Percentiles rank a stretch among this genome's conserved stretches.
Conservation (phyloP, 1,284 basidiomycete genomes). For the Amylostereum areolatum region DNA sequence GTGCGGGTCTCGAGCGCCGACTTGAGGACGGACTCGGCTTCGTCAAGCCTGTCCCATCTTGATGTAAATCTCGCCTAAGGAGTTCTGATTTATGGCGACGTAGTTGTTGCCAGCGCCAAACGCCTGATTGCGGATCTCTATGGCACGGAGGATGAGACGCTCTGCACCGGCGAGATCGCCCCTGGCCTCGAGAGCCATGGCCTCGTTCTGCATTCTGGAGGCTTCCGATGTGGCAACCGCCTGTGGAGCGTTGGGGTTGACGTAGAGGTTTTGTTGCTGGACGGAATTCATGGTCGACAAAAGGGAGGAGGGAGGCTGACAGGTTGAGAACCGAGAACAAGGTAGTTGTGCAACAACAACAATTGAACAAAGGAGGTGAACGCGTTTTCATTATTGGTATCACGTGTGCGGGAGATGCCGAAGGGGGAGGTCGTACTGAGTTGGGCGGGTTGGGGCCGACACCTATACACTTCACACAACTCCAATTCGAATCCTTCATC, state of each 20-base stretch:
- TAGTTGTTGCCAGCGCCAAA: slow-evolving; percentile 13
- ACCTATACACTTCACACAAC: not conserved
- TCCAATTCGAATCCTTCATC: not conserved
- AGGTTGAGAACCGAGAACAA: not conserved
- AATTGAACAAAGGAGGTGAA: too few relatives aligned
- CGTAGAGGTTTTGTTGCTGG: slow-evolving; percentile 1
- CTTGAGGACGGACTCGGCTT: slow-evolving; percentile 25
- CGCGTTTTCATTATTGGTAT: not conserved
- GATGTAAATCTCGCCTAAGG: slow-evolving; percentile 28
- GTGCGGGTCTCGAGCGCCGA: slow-evolving; percentile 24
- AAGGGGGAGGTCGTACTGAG: not conserved
- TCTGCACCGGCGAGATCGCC: slow-evolving; percentile 25
- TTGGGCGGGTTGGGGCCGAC: slow-evolving; percentile 9
- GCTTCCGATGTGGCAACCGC: slow-evolving; percentile 8
- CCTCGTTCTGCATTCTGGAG: slow-evolving; percentile 17
- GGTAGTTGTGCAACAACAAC: not conserved
- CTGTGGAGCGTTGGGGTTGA: slow-evolving; percentile 11
- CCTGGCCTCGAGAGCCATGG: slow-evolving; percentile 14
- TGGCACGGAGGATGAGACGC: slow-evolving; percentile 21
- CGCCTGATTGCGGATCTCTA: slow-evolving; percentile 20
- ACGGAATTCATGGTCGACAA: not conserved
- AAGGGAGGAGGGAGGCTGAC: not conserved
- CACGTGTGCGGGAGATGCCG: too few relatives aligned
- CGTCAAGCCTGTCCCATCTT: slow-evolving; percentile 23
- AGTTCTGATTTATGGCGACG: slow-evolving; percentile 25